Evolutionary conservation across 306 rosid species (phyloP).

Genomic region (Trifolium fragiferum): DNA sequence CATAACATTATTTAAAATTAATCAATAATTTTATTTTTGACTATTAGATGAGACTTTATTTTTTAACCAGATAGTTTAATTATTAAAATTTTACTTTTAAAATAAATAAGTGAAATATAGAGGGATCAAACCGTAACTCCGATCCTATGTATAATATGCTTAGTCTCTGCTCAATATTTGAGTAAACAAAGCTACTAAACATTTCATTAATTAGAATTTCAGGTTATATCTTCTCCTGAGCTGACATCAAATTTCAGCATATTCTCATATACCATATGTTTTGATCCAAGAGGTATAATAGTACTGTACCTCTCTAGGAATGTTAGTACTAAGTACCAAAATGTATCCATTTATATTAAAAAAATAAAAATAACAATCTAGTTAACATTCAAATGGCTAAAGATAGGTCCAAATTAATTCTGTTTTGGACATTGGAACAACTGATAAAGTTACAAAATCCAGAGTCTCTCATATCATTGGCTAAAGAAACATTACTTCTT

Average conservation of each 20-base stretch:
- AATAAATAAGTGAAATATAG: too few relatives aligned
- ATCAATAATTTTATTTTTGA: too few relatives aligned
- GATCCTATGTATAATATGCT: too few relatives aligned
- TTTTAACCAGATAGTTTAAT: too few relatives aligned
- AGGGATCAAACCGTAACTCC: too few relatives aligned
- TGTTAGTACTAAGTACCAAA: conserved; percentile 7
- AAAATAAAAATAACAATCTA: neutral
- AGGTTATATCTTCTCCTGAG: neutral
- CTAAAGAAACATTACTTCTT: conserved; percentile 55
- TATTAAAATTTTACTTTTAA: too few relatives aligned
- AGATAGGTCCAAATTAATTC: conserved; percentile 70
- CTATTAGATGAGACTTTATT: too few relatives aligned
- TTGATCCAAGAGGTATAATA: conserved; percentile 10
- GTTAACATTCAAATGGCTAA: conserved; percentile 58
- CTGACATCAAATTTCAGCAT: neutral
- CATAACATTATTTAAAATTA: too few relatives aligned
- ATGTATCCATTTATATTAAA: neutral
- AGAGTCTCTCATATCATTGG: conserved; percentile 68
- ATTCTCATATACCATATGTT: neutral
- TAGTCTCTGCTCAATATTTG: neutral
- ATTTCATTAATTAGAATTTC: neutral
- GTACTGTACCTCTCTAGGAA: conserved; percentile 3
- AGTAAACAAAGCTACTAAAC: neutral
- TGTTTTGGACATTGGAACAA: conserved; percentile 52
- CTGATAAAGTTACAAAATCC: conserved; percentile 51